Evolutionary conservation across 2,329 filamentous ascomycete species (phyloP).

Genomic region (Diaporthe caulivora): DNA sequence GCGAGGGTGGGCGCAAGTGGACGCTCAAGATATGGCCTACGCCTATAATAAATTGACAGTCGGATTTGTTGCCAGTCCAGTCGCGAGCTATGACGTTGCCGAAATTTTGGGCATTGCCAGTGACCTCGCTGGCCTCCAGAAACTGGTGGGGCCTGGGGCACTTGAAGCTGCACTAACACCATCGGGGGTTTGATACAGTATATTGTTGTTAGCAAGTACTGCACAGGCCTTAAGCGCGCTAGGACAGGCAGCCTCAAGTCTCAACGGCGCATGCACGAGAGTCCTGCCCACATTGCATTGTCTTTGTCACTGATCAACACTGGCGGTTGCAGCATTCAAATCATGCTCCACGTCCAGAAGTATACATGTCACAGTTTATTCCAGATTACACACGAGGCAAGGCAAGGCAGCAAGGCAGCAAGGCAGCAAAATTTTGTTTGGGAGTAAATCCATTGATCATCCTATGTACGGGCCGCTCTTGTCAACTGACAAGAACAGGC

Average conservation of each 20-base stretch:
- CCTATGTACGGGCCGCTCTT: slow-evolving; percentile 21
- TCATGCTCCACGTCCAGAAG: too few species aligned
- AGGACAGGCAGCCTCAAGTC: neutral
- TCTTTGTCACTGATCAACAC: neutral
- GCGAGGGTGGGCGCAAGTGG: neutral
- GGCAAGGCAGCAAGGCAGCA: neutral
- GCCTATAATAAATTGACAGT: neutral
- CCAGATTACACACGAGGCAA: neutral
- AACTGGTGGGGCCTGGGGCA: slow-evolving; percentile 2
- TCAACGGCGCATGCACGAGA: neutral
- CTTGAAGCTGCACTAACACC: neutral
- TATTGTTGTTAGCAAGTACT: neutral
- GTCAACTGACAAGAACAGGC: neutral
- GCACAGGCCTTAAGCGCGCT: neutral
- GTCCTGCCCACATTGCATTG: neutral
- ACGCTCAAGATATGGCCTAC: neutral
- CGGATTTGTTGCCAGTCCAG: slow-evolving; percentile 1
- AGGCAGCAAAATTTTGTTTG: neutral
- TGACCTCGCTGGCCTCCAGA: slow-evolving; percentile 17
- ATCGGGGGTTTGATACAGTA: rapidly evolving
- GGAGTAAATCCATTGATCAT: slow-evolving; percentile 29
- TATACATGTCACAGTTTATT: neutral
- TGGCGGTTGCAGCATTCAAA: neutral
- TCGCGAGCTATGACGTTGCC: slow-evolving; percentile 31
- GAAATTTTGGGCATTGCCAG: neutral